A percentile compares a stretch with the other conserved stretches of the same genome.
Evolutionary conservation across 257 asterid genomes (phyloP).

Genomic region (Nicotiana tabacum): DNA sequence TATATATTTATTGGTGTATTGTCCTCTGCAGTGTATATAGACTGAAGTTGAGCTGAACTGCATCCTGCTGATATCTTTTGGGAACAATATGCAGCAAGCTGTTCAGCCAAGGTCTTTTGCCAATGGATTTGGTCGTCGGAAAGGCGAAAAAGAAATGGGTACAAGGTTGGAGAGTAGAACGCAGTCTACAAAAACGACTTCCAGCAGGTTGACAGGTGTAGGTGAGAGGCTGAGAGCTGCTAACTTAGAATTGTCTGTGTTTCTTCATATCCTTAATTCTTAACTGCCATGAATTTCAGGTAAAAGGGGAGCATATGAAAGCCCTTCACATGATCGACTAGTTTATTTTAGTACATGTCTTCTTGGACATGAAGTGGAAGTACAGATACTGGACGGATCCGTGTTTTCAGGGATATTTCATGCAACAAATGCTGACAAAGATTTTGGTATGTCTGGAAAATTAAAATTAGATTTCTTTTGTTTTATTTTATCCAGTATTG

Average conservation of each 20-base stretch:
- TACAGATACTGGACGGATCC: conserved; percentile 86
- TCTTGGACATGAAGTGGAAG: conserved; percentile 91
- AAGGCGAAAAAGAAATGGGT: conserved; percentile 53
- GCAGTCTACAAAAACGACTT: conserved; percentile 48
- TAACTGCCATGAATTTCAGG: conserved; percentile 32
- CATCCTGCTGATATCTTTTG: conserved; percentile 17
- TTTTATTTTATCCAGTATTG: neutral
- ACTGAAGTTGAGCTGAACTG: conserved; percentile 24
- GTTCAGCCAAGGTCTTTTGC: conserved; percentile 62
- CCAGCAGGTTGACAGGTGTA: conserved; percentile 29
- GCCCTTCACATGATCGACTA: conserved; percentile 65
- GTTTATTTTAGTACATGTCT: conserved; percentile 65
- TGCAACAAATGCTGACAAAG: conserved; percentile 69
- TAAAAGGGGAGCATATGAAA: conserved; percentile 49
- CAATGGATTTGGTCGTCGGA: conserved; percentile 79
- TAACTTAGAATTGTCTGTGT: conserved; percentile 5
- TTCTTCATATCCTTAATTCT: neutral
- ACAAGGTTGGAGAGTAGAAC: conserved; percentile 54
- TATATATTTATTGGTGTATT: neutral
- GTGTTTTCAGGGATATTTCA: conserved; percentile 81
- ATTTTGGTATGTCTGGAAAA: conserved; percentile 53
- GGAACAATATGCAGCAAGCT: conserved; percentile 68
- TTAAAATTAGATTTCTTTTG: neutral
- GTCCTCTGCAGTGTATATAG: conserved; percentile 27
- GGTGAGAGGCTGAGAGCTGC: conserved; percentile 69